Evolutionary conservation across 73 alveolate species (phyloP).

Genomic region (Paramecium primaurelia): DNA sequence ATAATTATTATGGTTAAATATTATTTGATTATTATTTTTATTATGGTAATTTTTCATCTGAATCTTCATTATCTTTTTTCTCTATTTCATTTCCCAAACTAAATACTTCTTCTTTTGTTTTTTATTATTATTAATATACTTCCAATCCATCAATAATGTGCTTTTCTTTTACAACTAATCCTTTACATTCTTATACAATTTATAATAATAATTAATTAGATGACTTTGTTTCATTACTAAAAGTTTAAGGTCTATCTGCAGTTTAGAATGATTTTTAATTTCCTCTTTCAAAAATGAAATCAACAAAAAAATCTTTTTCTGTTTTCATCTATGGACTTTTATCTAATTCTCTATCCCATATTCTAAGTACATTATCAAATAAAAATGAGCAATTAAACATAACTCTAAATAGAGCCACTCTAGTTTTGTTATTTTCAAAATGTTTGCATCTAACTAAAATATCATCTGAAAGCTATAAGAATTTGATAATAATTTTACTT

Average conservation of each 20-base stretch:
- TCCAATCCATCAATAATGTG: not conserved
- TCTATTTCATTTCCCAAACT: not conserved
- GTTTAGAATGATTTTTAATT: slow-evolving; percentile 14
- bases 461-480: slow-evolving; percentile 25
- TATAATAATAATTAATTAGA: slow-evolving; percentile 1
- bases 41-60: not conserved
- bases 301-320: slow-evolving; percentile 30
- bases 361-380: not conserved
- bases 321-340: slow-evolving; percentile 4
- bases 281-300: slow-evolving; percentile 45
- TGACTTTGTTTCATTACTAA: not conserved
- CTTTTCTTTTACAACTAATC: not conserved
- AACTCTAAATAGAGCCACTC: slow-evolving; percentile 29
- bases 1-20: not conserved
- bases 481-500: not conserved
- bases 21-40: not conserved
- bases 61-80: not conserved
- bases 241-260: not conserved
- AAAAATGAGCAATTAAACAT: slow-evolving; percentile 27
- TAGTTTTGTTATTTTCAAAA: not conserved
- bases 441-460: slow-evolving; percentile 39
- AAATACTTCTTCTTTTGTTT: not conserved
- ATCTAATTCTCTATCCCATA: slow-evolving; percentile 40
- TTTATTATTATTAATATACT: not conserved
- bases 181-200: slow-evolving; percentile 20